A percentile compares a stretch with the other conserved stretches of the same genome.
phyloP scores from a whole-genome alignment of 2,329 filamentous ascomycete species.

The Fusarium tricinctum region DNA sequence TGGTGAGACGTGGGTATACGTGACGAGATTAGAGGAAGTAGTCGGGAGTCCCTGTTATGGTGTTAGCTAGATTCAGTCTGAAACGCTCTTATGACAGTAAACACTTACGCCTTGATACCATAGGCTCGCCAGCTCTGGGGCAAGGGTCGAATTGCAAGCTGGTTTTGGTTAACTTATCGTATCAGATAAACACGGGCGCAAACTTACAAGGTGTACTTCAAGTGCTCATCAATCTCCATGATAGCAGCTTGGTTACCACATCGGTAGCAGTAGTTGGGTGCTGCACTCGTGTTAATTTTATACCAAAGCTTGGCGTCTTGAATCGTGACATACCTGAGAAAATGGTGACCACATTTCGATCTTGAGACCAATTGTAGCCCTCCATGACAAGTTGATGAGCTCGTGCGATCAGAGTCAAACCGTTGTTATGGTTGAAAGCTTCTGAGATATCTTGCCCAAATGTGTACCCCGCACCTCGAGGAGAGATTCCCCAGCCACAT shows the following conservation, averaged over 20 bases:
- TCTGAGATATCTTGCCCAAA: conserved; percentile 98
- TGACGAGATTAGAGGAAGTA: conserved; percentile 87
- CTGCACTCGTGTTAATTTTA: conserved; percentile 56
- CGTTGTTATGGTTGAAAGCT: conserved; percentile 99
- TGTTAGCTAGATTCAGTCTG: conserved; percentile 35
- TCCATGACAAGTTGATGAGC: conserved; percentile 99
- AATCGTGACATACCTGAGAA: conserved; percentile 80
- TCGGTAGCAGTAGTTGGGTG: conserved; percentile 96
- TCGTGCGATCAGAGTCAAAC: conserved; percentile 92
- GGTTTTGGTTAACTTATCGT: conserved; percentile 48
- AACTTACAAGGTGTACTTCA: conserved; percentile 99
- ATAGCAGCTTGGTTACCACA: conserved; percentile 99
- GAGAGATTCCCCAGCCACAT: conserved; percentile 96
- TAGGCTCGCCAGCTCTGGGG: conserved; percentile 95
- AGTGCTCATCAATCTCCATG: conserved; percentile 99
- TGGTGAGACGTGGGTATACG: conserved; percentile 48
- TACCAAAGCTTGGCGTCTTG: neutral
- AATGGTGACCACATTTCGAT: conserved; percentile 97
- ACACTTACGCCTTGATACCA: conserved; percentile 89
- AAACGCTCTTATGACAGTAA: neutral
- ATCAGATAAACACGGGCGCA: too few relatives aligned
- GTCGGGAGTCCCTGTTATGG: conserved; percentile 80
- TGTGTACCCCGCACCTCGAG: conserved; percentile 93
- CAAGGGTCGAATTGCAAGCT: conserved; percentile 99
- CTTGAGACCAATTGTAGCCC: conserved; percentile 99